Evolutionary conservation across 169 alveolate species (phyloP), one percentile per base, ranked within the genome.

Genomic region (Cystoisospora suis): DNA sequence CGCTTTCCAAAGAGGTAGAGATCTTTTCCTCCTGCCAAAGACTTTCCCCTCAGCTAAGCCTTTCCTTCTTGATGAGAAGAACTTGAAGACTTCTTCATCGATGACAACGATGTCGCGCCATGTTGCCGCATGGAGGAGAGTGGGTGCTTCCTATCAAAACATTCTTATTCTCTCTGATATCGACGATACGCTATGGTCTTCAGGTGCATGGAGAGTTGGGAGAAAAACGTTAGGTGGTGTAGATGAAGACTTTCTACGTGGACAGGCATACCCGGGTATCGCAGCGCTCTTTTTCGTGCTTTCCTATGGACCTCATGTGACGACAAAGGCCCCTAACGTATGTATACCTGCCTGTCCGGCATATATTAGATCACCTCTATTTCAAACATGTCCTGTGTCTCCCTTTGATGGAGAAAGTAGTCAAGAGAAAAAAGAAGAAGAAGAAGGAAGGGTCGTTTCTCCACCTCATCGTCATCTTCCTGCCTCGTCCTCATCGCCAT

Each of bases 131-230:
- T 72, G 83, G 83, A 72, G 56, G 44, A 87, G 92, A 34, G 88
- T 88, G 5, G 70, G 72, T 42, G 88, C 92, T 59, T 38, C 56
- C 53, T 77, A 44, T 38, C 44, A 79, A 49, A 69, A 45, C 27
- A 72, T 77, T 0, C 53, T 88, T 42, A 81, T 88, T 6, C 72
- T 88, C 45, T 77, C 92, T 5, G 92, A 88, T 58, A 53, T 88
- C 34, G 92, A 88, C 42, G 92, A 88, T 34, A 88, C 92, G n/a
- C 47, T 88, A 59, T 88, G 92, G 92, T 58, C 65, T 20, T 88
- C 92, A 45, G 92, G 92, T n/a, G 56, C 70, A 36, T 53, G 70
- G 88, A 49, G 81, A 6, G 80, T 79, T 40, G 81, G 44, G 44
- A 88, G 88, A 1, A 77, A 88, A 34, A 72, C 65, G 59, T 27